Evolutionary conservation across 208 protist species (phyloP), one percentile per base, ranked within the genome.

Genomic region (Histomonas meleagridis): DNA sequence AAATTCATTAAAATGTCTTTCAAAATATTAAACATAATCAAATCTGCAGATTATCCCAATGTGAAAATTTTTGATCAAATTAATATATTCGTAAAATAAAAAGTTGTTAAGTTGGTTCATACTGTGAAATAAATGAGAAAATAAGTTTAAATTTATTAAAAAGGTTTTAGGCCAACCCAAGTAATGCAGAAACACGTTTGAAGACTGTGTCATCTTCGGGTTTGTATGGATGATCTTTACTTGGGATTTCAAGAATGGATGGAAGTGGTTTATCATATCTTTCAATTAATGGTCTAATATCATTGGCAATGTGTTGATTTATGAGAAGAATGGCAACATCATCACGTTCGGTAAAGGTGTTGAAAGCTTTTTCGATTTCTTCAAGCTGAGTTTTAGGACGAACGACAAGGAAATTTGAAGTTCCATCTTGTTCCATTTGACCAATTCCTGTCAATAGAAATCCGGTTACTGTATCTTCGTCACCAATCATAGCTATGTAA

Each of bases 401-500:
- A 43, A 91, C 86, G 26, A 65, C 53, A 43, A 91, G 55, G 53
- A 91, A 91, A 60, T 65, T 91, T 28, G n/a, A 51, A 48, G 49
- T 35, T 14, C 53, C 53, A 51, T 91, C 55, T 91, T 32, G 53
- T 69, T 91, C 55, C 53, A 60, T 60, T 51, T 91, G 53, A 43
- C 86, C 86, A 40, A 91, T 91, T 28, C 86, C 86, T 28, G 86
- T 65, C 2, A 91, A 35, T 55, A 91, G 55, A 35, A 91, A 91
- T 49, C 86, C 86, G 51, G 86, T 91, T n/a, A 91, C 53, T 91
- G 86, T 91, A 91, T 91, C 86, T 65, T 91, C 76, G 55, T 86
- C 76, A 55, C 76, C 76, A 86, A 86, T 86, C 23, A 86, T 46
- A 55, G 76, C 76, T 14, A 86, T 55, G 18, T 86, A 86, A 55